Conservation (phyloP, 2,329 filamentous ascomycete species). For the Botrytis pseudocinerea region DNA sequence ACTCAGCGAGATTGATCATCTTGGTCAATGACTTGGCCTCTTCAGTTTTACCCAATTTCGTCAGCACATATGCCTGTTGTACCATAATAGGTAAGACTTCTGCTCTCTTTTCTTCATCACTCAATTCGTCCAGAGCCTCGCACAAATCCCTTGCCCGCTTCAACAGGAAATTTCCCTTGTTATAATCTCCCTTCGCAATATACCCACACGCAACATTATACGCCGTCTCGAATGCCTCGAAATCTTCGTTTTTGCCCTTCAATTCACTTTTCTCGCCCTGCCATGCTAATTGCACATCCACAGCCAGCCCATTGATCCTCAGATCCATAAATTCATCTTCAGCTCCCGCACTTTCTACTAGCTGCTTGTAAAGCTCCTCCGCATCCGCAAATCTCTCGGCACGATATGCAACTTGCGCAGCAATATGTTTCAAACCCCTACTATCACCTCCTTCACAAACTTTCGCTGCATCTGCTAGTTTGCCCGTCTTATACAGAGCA, state of each 20-base stretch:
- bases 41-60: slow-evolving; percentile 62
- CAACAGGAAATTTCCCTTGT: slow-evolving; percentile 64
- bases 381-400: slow-evolving; percentile 71
- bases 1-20: slow-evolving; percentile 63
- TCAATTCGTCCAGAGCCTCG: slow-evolving; percentile 70
- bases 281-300: slow-evolving; percentile 73
- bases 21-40: slow-evolving; percentile 65
- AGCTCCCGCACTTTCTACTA: slow-evolving; percentile 50
- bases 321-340: slow-evolving; percentile 71
- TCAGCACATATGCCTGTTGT: slow-evolving; percentile 73
- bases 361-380: slow-evolving; percentile 60
- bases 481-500: slow-evolving; percentile 78
- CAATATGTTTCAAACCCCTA: slow-evolving; percentile 50
- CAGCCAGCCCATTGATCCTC: slow-evolving; percentile 72
- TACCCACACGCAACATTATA: slow-evolving; percentile 77
- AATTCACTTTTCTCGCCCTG: slow-evolving; percentile 47
- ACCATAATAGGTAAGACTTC: slow-evolving; percentile 75
- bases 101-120: slow-evolving; percentile 70
- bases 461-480: slow-evolving; percentile 61
- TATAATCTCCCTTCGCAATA: slow-evolving; percentile 68
- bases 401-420: slow-evolving; percentile 71
- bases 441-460: slow-evolving; percentile 23
- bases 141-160: slow-evolving; percentile 71
- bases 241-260: slow-evolving; percentile 50
- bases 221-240: slow-evolving; percentile 77